Conservation (phyloP, 2,329 filamentous ascomycete genomes). For the Uncinocarpus reesii region DNA sequence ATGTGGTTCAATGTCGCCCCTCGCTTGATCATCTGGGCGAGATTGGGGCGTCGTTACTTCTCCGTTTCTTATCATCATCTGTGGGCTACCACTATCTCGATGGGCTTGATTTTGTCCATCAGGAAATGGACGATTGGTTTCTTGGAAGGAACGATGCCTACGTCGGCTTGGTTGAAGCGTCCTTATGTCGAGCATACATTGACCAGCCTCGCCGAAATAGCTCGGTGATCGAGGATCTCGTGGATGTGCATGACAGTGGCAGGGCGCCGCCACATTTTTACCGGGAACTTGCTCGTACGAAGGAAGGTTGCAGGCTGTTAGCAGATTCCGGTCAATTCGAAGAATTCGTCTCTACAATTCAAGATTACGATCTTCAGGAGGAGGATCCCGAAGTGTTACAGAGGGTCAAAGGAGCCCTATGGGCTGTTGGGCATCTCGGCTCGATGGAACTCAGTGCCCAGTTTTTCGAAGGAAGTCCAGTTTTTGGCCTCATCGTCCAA, state of each 20-base stretch:
- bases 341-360: constrained; percentile 81
- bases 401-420: constrained; percentile 93
- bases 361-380: constrained; percentile 72
- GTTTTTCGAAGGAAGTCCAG: constrained; percentile 81
- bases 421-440: constrained; percentile 95
- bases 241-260: constrained; percentile 49
- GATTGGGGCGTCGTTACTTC: constrained; percentile 82
- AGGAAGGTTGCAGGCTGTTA: constrained; percentile 81
- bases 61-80: constrained; percentile 89
- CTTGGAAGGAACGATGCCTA: constrained; percentile 94
- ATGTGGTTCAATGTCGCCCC: constrained; percentile 90
- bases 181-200: constrained; percentile 70
- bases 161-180: constrained; percentile 89
- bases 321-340: constrained; percentile 92
- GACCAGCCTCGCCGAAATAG: constrained; percentile 42
- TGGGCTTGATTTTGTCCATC: constrained; percentile 94
- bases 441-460: constrained; percentile 96
- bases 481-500: constrained; percentile 73
- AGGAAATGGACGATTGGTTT: constrained; percentile 99
- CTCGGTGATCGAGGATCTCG: constrained; percentile 45
- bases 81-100: constrained; percentile 97
- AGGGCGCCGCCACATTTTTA: constrained; percentile 95
- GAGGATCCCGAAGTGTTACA: constrained; percentile 76
- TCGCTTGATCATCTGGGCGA: constrained; percentile 92
- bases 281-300: constrained; percentile 80